phyloP scores from a whole-genome alignment of 1,139 yeast genomes.

The Kurtzmaniella quercitrusa region DNA sequence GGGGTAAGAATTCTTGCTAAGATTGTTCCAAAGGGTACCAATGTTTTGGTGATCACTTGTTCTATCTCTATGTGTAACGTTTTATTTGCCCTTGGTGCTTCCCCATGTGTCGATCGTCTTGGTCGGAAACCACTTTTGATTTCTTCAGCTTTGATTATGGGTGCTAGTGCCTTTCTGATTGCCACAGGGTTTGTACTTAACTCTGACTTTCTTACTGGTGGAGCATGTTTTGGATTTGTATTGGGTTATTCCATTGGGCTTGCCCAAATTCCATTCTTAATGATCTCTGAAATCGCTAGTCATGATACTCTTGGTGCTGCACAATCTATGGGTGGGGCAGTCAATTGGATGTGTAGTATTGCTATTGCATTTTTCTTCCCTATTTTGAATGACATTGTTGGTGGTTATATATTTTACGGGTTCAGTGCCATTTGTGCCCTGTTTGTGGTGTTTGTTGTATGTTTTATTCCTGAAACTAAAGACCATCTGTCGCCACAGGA shows the following conservation, averaged over 20 bases:
- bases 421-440: constrained; percentile 20
- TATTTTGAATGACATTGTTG: constrained; percentile 19
- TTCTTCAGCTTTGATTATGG: constrained; percentile 61
- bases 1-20: constrained; percentile 31
- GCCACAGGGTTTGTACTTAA: constrained; percentile 56
- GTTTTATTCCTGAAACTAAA: constrained; percentile 33
- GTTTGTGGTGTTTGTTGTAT: constrained; percentile 18
- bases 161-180: constrained; percentile 52
- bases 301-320: constrained; percentile 71
- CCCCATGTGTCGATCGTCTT: constrained; percentile 39
- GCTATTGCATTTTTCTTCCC: constrained; percentile 77
- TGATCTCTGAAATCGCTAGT: constrained; percentile 78
- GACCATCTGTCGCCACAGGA: constrained; percentile 21
- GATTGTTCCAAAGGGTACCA: constrained; percentile 20
- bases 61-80: constrained; percentile 30
- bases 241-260: constrained; percentile 79
- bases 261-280: constrained; percentile 87
- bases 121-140: constrained; percentile 73
- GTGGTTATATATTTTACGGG: constrained; percentile 27
- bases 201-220: constrained; percentile 47
- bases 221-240: constrained; percentile 64
- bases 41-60: constrained; percentile 26
- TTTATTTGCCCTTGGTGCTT: constrained; percentile 21
- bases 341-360: constrained; percentile 85
- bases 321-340: constrained; percentile 80